Conservation (phyloP, 192 early-diverging fungal genomes). For the Rhizophagus clarus region DNA sequence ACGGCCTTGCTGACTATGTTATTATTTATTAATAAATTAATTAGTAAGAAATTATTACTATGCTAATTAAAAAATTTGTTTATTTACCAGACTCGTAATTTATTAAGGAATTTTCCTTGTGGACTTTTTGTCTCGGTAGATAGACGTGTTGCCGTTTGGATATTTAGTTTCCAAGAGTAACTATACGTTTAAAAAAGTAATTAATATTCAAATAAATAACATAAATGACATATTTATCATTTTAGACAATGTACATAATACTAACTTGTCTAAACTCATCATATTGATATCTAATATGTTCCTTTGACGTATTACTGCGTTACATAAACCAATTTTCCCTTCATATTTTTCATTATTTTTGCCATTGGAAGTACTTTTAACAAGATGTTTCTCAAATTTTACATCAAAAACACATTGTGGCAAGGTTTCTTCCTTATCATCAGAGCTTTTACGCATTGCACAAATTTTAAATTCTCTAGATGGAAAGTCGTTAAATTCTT, state of each 20-base stretch:
- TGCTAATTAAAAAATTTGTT: not conserved
- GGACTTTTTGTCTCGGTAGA: no score
- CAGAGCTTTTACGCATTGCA: not conserved
- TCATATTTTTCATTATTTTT: no score
- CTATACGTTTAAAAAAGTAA: slow-evolving; percentile 2
- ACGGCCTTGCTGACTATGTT: slow-evolving; percentile 28
- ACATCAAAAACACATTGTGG: slow-evolving; percentile 13
- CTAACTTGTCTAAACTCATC: slow-evolving; percentile 38
- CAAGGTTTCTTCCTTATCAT: not conserved
- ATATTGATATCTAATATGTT: slow-evolving; percentile 36
- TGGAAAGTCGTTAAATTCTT: not conserved
- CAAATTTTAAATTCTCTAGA: slow-evolving; percentile 26
- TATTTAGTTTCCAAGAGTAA: slow-evolving; percentile 45
- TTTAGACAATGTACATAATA: not conserved
- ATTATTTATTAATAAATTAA: slow-evolving; percentile 14
- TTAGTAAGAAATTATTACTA: no score
- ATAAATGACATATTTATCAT: no score
- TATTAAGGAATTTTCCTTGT: slow-evolving; percentile 40
- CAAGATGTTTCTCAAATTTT: slow-evolving; percentile 28
- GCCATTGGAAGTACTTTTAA: not conserved
- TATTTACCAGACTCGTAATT: slow-evolving; percentile 32
- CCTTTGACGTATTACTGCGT: slow-evolving; percentile 33
- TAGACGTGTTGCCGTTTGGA: slow-evolving; percentile 38
- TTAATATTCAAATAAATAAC: not conserved
- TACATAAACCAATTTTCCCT: slow-evolving; percentile 38